Evolutionary conservation across 2,329 filamentous ascomycete genomes (phyloP).

Genomic region (Cladosporium oxysporum): DNA sequence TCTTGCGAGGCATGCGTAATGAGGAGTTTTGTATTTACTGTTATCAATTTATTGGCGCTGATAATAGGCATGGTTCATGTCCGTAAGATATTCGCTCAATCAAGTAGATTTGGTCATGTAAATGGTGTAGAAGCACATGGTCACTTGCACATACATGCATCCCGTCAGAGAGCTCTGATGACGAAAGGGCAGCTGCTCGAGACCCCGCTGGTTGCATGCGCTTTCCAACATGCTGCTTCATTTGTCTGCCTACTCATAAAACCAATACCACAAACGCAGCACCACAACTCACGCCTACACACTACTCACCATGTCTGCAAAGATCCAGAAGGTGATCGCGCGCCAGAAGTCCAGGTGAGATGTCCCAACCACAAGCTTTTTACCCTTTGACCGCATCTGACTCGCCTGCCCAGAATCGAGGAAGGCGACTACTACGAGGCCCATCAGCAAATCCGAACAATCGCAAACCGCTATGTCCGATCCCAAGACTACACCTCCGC

Average conservation of each 20-base stretch:
- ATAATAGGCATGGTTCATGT: no score
- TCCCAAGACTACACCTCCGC: slow-evolving; percentile 80
- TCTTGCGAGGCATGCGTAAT: no score
- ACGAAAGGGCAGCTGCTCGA: background rate
- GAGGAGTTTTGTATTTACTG: no score
- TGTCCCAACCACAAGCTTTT: background rate
- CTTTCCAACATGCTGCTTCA: background rate
- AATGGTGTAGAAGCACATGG: background rate
- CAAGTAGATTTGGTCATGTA: background rate
- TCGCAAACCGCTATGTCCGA: slow-evolving; percentile 92
- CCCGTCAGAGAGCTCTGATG: background rate
- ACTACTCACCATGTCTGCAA: slow-evolving; percentile 39
- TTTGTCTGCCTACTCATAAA: background rate
- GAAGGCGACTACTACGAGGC: slow-evolving; percentile 97
- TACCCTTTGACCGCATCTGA: slow-evolving; percentile 6
- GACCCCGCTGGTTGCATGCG: slow-evolving; percentile 1
- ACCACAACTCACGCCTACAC: background rate
- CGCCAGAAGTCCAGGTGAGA: slow-evolving; percentile 74
- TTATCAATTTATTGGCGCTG: no score
- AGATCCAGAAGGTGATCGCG: slow-evolving; percentile 71
- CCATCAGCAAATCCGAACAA: slow-evolving; percentile 95
- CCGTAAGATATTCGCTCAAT: background rate
- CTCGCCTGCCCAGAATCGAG: slow-evolving; percentile 62
- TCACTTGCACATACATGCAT: background rate
- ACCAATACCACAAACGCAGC: background rate